These are phyloP conservation scores for Eryngium alpinum DNA, from an alignment of 140 eudicot genomes.

Conservation along the genomic window DNA sequence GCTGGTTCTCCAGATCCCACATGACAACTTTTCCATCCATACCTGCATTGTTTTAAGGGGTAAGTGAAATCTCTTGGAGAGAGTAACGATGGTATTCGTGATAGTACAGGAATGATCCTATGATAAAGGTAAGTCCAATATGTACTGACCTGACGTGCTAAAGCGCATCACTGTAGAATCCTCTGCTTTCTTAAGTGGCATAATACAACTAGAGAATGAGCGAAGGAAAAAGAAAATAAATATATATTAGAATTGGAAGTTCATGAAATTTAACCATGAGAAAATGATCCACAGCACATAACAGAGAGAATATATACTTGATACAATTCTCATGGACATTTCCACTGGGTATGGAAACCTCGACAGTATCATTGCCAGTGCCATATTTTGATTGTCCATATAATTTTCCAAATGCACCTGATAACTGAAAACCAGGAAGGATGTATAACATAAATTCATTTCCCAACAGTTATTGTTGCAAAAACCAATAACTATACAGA, in stretches of 20 bases:
- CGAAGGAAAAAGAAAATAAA: neutral
- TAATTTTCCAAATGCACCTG: constrained; percentile 90
- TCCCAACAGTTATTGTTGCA: neutral
- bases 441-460: neutral
- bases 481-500: neutral
- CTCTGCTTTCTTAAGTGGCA: constrained; percentile 53
- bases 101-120: neutral
- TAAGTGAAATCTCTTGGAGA: neutral
- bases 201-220: constrained; percentile 52
- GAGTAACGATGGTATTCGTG: neutral
- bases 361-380: constrained; percentile 39
- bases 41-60: constrained; percentile 41
- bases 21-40: constrained; percentile 77
- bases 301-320: constrained; percentile 40
- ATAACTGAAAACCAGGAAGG: constrained; percentile 44
- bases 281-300: neutral
- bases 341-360: constrained; percentile 44
- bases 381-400: constrained; percentile 84
- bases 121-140: neutral
- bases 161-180: constrained; percentile 47
- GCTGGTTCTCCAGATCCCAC: constrained; percentile 78
- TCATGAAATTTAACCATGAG: constrained; percentile 7
- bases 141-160: constrained; percentile 78
- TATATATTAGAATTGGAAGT: neutral
- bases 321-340: constrained; percentile 89